These are phyloP conservation scores for Candida succiphila DNA, from an alignment of 805 yeast species.

Conservation along the genomic window DNA sequence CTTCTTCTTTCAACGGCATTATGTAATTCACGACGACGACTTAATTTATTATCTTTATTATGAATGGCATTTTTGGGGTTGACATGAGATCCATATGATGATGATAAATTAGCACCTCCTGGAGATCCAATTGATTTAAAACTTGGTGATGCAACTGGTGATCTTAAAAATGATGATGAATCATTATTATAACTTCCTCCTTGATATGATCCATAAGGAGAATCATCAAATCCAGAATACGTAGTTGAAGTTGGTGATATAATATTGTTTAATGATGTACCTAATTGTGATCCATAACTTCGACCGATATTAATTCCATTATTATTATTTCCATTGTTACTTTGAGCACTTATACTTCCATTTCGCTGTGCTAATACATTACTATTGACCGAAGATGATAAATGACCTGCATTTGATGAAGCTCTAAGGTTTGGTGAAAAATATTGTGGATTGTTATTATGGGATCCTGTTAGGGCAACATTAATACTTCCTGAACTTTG, in stretches of 20 bases:
- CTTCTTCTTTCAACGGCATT: conserved; percentile 92
- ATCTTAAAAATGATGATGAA: conserved; percentile 19
- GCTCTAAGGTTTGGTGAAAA: conserved; percentile 20
- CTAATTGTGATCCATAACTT: conserved; percentile 21
- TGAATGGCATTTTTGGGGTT: conserved; percentile 23
- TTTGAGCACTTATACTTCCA: conserved; percentile 14
- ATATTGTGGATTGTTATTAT: conserved; percentile 11
- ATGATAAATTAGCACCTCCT: conserved; percentile 2
- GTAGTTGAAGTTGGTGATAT: conserved; percentile 25
- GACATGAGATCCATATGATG: conserved; percentile 22
- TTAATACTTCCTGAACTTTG: background rate
- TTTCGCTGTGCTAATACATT: conserved; percentile 6
- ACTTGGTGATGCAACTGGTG: conserved; percentile 26
- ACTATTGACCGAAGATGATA: conserved; percentile 8
- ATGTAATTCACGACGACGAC: conserved; percentile 79
- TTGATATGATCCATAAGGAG: conserved; percentile 25
- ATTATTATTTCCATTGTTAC: conserved; percentile 2
- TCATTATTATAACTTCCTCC: conserved; percentile 19
- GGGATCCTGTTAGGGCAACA: conserved; percentile 6
- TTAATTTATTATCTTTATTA: conserved; percentile 59
- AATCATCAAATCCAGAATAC: conserved; percentile 22
- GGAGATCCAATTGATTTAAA: conserved; percentile 24
- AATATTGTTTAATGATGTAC: conserved; percentile 20
- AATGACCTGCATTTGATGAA: no score
- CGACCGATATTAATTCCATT: no score